These are phyloP conservation scores for Helianthus tuberosus DNA, from an alignment of 129 eudicot genomes.

Conservation along the genomic window DNA sequence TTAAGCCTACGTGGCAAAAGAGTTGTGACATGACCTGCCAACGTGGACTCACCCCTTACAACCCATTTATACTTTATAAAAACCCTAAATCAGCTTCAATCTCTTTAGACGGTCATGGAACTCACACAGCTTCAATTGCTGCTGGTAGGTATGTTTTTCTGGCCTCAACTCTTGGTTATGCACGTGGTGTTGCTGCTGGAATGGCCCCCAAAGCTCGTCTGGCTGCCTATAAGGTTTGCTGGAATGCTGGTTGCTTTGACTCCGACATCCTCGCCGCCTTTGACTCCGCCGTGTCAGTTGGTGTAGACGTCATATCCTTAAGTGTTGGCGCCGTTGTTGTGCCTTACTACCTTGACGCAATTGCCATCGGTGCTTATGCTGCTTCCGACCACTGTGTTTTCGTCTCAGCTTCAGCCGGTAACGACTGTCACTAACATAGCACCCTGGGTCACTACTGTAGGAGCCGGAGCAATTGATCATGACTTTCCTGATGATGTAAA, in stretches of 20 bases:
- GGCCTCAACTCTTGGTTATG: conserved; percentile 84
- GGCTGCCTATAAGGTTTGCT: conserved; percentile 91
- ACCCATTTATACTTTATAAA: no score
- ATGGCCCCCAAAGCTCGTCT: conserved; percentile 95
- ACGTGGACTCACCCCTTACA: no score
- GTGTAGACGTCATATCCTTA: conserved; percentile 80
- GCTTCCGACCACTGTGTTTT: conserved; percentile 73
- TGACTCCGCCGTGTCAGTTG: conserved; percentile 85
- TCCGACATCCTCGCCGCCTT: conserved; percentile 93
- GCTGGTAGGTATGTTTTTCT: conserved; percentile 92
- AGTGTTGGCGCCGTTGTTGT: conserved; percentile 87
- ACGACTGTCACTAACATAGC: conserved; percentile 90
- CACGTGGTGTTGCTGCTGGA: conserved; percentile 91
- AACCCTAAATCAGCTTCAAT: no score
- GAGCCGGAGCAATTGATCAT: conserved; percentile 89
- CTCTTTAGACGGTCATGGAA: conserved; percentile 92
- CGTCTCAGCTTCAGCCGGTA: conserved; percentile 93
- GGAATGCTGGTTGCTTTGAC: conserved; percentile 85
- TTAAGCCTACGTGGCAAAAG: no score
- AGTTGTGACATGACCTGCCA: no score
- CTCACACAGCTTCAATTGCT: conserved; percentile 94
- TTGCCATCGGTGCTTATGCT: conserved; percentile 79
- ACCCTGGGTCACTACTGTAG: conserved; percentile 97
- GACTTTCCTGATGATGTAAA: conserved; percentile 90
- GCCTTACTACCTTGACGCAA: conserved; percentile 85